phyloP scores from a whole-genome alignment of 148 eudicot genomes.

The Polygonum maritimum region DNA sequence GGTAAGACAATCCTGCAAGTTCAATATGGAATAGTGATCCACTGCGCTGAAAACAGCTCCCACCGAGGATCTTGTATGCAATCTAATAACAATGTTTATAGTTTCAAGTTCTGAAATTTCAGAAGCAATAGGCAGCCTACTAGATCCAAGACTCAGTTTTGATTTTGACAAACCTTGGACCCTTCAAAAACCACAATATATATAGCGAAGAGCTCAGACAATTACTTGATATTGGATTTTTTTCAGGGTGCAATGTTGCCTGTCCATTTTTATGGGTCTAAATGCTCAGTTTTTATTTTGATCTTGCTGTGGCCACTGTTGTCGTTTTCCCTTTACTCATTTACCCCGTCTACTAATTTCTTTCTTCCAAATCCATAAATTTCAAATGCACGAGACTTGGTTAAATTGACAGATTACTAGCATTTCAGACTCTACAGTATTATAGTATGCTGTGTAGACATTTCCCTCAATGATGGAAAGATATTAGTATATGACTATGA shows the following conservation, averaged over 20 bases:
- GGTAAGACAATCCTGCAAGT: slow-evolving; percentile 38
- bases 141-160: neutral
- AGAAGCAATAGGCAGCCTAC: neutral
- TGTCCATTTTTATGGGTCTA: neutral
- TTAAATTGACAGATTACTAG: neutral
- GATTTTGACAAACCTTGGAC: neutral
- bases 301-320: neutral
- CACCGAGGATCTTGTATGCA: neutral
- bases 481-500: neutral
- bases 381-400: neutral
- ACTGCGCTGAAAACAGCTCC: neutral
- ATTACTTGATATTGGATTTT: neutral
- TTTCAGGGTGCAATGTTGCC: neutral
- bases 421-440: neutral
- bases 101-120: neutral
- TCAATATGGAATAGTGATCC: neutral
- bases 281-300: neutral
- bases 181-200: neutral
- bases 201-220: neutral
- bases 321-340: neutral
- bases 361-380: neutral
- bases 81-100: neutral
- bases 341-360: neutral
- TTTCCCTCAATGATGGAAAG: neutral
- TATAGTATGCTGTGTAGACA: neutral